Evolutionary conservation across 2,329 filamentous ascomycete genomes (phyloP), one percentile per base, ranked within the genome.

Genomic region (Cordyceps farinosa): DNA sequence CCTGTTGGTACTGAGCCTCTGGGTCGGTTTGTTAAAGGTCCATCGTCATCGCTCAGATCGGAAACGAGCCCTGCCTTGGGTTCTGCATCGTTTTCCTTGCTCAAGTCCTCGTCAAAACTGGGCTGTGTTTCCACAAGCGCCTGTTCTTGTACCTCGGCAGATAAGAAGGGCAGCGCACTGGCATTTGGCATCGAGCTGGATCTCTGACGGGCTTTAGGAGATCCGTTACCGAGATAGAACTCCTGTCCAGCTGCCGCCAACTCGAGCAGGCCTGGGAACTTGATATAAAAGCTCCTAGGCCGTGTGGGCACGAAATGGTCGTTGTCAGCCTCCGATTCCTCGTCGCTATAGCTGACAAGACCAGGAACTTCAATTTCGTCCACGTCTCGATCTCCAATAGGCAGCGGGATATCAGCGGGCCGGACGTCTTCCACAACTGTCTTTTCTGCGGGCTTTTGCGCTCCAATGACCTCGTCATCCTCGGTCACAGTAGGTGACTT

Each of bases 341-440:
- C 87, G 62, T 91, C 87, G 63, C 81, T 85, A 67, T 87, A 82
- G 13, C 74, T 74, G 1, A 83, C 85, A 5, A 92, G 80, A 0
- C 89, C 90, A 3, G 90, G 90, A 51, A 92, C 84, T 70, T 95
- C 90, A 48, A 96, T 95, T 72, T 96, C 91, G 52, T 88, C 83
- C 8, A 94, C 77, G 70, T 96, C 91, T 54, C 87, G 82, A 42
- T 85, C 80, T 30, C 80, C 80, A 47, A 88, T 78, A 0, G 90
- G 90, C 10, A 95, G 77, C n/a, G 90, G 87, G 65, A 93, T 83
- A 47, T 74, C 69, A 27, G 69, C 68, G 1, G 79, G 77, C 36
- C 76, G 71, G 17, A 70, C 67, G 38, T 72, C 70, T 65, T 77
- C 71, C 38, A 63, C 65, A 38, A 66, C 65, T 1, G 66, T 47